phyloP scores from a whole-genome alignment of 805 yeast genomes.

The Grigorovia yakushimaensis region DNA sequence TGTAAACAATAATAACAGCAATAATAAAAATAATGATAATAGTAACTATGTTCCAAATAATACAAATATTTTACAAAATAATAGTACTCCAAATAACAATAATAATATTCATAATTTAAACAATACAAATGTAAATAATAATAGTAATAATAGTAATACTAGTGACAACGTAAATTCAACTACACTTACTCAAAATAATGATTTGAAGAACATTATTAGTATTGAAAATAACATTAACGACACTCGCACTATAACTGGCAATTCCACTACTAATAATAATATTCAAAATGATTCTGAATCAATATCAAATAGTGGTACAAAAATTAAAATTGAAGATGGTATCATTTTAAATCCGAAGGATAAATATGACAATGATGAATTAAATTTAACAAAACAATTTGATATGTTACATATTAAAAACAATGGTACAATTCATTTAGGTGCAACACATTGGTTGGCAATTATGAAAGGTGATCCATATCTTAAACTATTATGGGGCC shows the following conservation, averaged over 20 bases:
- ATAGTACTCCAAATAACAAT: background rate
- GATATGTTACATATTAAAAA: slow-evolving; percentile 37
- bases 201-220: background rate
- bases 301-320: background rate
- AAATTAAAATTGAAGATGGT: background rate
- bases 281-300: background rate
- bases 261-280: background rate
- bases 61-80: background rate
- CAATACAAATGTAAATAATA: background rate
- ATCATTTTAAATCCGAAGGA: slow-evolving; percentile 2
- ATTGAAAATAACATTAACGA: too few relatives aligned
- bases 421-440: slow-evolving; percentile 36
- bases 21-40: background rate
- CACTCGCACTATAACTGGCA: background rate
- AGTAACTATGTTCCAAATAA: background rate
- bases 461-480: slow-evolving; percentile 51
- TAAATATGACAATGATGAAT: slow-evolving; percentile 26
- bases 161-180: background rate
- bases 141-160: background rate
- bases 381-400: slow-evolving; percentile 34
- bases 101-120: background rate
- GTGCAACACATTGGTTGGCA: slow-evolving; percentile 51
- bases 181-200: background rate
- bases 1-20: background rate
- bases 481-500: slow-evolving; percentile 44